Evolutionary conservation across 2,329 filamentous ascomycete species (phyloP).

Genomic region (Chrysosporium keratinophilum): DNA sequence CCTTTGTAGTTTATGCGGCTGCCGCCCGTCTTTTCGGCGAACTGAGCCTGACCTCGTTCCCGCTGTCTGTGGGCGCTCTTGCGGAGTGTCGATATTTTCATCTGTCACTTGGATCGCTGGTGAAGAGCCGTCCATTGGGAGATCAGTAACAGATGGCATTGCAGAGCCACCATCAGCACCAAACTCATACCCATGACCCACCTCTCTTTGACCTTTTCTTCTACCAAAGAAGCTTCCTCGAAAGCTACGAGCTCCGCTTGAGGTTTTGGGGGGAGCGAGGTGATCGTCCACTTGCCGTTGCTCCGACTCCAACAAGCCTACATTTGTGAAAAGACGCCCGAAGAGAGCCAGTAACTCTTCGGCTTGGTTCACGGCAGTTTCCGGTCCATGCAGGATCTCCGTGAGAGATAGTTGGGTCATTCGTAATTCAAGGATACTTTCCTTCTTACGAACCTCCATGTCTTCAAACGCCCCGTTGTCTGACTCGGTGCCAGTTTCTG

Average conservation of each 20-base stretch:
- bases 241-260: constrained; percentile 58
- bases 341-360: constrained; percentile 77
- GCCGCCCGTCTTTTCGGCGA: constrained; percentile 16
- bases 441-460: constrained; percentile 75
- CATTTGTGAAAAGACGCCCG: constrained; percentile 63
- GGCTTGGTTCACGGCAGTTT: constrained; percentile 77
- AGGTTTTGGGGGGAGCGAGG: constrained; percentile 54
- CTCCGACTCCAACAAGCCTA: constrained; percentile 32
- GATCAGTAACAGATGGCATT: constrained; percentile 20
- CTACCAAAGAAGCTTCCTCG: constrained; percentile 70
- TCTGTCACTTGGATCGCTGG: constrained; percentile 70
- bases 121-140: constrained; percentile 30
- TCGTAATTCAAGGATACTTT: constrained; percentile 81
- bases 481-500: background rate
- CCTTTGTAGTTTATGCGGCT: constrained; percentile 23
- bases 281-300: constrained; percentile 27
- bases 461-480: constrained; percentile 47
- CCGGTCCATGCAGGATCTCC: constrained; percentile 72
- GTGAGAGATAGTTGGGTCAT: constrained; percentile 84
- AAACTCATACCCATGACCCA: constrained; percentile 38
- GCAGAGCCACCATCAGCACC: constrained; percentile 20
- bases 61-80: constrained; percentile 21
- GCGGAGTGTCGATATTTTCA: constrained; percentile 37
- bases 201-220: constrained; percentile 39
- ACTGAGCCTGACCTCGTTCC: constrained; percentile 23